Percentiles rank a stretch among this genome's conserved stretches.
Evolutionary conservation across 2,329 filamentous ascomycete species (phyloP).

Genomic region (Sclerotinia borealis): DNA sequence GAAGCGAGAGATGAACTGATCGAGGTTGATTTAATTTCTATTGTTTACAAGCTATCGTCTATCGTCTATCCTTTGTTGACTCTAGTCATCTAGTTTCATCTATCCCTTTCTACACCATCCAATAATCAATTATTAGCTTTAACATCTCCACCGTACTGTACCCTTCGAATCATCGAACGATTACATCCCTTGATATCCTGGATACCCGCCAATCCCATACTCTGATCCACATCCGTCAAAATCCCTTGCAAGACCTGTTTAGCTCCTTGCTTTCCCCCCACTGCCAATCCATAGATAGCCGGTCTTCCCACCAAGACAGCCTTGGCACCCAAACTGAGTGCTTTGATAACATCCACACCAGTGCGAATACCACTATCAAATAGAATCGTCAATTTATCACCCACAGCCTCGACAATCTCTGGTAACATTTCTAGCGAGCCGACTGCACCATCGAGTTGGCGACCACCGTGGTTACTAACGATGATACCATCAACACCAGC

Average conservation of each 20-base stretch:
- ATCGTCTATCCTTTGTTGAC: not conserved
- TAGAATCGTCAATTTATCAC: conserved; percentile 52
- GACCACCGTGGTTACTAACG: conserved; percentile 51
- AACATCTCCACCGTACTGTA: conserved; percentile 24
- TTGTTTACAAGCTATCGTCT: not conserved
- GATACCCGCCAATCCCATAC: conserved; percentile 49
- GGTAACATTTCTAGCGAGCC: conserved; percentile 51
- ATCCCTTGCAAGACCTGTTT: conserved; percentile 45
- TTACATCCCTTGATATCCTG: conserved; percentile 24
- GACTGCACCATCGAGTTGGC: conserved; percentile 51
- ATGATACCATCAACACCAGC: conserved; percentile 46
- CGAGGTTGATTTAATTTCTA: not conserved
- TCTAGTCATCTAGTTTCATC: not conserved
- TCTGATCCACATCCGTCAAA: conserved; percentile 48
- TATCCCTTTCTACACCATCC: not conserved
- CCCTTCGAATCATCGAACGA: conserved; percentile 21
- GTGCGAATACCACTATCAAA: conserved; percentile 54
- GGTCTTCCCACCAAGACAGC: conserved; percentile 52
- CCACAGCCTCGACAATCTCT: conserved; percentile 55
- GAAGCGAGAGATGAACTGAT: not conserved
- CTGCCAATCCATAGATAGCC: conserved; percentile 51
- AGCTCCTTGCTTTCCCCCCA: conserved; percentile 48
- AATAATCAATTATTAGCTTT: conserved; percentile 23
- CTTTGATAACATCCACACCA: conserved; percentile 53
- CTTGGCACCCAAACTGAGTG: conserved; percentile 48